Conservation (phyloP, 202 grass and related monocot species). For the Setaria italica region DNA sequence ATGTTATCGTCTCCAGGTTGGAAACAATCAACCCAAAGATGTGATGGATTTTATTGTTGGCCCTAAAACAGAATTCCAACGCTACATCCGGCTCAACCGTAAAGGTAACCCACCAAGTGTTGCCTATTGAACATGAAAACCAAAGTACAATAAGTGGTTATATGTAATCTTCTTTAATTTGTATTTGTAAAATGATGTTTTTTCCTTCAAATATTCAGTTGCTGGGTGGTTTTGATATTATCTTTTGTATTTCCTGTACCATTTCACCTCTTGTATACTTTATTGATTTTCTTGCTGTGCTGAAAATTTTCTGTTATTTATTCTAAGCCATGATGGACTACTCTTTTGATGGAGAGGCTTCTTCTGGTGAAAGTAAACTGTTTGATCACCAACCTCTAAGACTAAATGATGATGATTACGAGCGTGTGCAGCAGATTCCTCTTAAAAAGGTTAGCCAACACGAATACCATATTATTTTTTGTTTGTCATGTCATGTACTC, state of each 20-base stretch:
- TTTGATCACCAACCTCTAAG: constrained; percentile 62
- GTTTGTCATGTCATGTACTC: neutral
- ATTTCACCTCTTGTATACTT: neutral
- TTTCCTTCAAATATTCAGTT: neutral
- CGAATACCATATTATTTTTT: neutral
- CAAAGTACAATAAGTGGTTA: no score
- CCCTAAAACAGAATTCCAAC: constrained; percentile 63
- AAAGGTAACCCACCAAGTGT: constrained; percentile 40
- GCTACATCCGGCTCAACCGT: constrained; percentile 55
- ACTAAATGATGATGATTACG: constrained; percentile 62
- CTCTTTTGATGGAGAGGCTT: constrained; percentile 41
- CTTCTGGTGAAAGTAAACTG: constrained; percentile 42
- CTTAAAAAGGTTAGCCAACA: constrained; percentile 55
- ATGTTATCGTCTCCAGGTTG: constrained; percentile 44
- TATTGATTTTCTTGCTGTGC: neutral
- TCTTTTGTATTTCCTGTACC: constrained; percentile 15
- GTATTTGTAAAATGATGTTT: no score
- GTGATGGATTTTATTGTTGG: constrained; percentile 42
- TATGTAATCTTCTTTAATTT: no score
- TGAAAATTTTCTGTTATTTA: neutral
- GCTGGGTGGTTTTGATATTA: neutral
- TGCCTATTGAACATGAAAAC: neutral
- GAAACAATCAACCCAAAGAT: constrained; percentile 57
- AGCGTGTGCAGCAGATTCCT: constrained; percentile 59
- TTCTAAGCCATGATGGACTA: constrained; percentile 53